Base-by-base conservation (phyloP, 2,329 filamentous ascomycete genomes). In the Clarireedia homoeocarpa region DNA sequence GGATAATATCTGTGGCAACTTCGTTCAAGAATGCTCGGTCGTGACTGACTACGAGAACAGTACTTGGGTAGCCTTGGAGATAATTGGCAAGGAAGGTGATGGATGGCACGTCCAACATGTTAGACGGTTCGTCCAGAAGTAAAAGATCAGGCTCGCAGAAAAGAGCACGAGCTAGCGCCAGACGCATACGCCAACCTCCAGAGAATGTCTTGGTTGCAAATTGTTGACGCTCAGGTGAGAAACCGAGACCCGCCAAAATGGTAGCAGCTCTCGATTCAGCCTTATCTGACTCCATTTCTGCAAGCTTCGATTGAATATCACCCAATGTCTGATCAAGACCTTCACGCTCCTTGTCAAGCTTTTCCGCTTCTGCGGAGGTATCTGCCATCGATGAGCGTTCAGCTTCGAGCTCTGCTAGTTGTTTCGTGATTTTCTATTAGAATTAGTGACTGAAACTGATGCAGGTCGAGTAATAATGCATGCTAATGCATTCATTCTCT, bases 61-160 rank as follows among this genome's bases (percentile, higher is more conserved):
- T 97, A 73, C 90, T 96, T 40, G 92, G 92, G 70, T 99, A 99
- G 49, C 78, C 79, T 72, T 96, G 91, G 7, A 99, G 86, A 70
- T 99, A 99, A 68, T 91, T 92, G 48, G 92, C 88, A 71, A 99
- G 81, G 82, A 97, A 99, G 56, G 94, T 95, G 69, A 99, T 97
- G 24, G 94, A 97, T n/a, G 94, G 94, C 57, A 99, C 94, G 74
- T 97, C 94, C 89, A 99, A 91, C 92, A 97, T 97, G 84, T 97
- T 97, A 55, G 92, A 97, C 75, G 94, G 94, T 84, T 99, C 94
- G 77, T 99, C 94, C 65, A 99, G 90, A 71, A 99, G 81, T 58
- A 99, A 76, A 52, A 99, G 78, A 74, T 99, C 94, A 45, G 94
- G 94, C 71, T 99, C 94, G 75, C 94, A 99, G 78, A 99, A 99